A percentile compares a stretch with the other conserved stretches of the same genome.
phyloP scores from a whole-genome alignment of 768 basidiomycete species.

The Lentinula guzmanii region DNA sequence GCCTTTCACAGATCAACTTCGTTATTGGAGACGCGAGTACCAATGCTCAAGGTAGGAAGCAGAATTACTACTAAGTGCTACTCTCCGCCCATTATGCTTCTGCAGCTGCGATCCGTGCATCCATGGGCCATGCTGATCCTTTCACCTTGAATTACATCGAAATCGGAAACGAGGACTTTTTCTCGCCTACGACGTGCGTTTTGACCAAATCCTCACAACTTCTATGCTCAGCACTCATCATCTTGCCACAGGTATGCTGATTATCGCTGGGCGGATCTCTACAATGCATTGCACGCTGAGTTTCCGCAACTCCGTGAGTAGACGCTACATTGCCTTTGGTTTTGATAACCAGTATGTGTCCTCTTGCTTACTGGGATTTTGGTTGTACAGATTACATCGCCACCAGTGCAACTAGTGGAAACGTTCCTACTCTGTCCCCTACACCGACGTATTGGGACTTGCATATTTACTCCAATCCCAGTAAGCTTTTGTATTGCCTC shows the following conservation, averaged over 20 bases:
- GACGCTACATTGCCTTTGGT: no score
- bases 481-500: slow-evolving; percentile 12
- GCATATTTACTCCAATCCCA: slow-evolving; percentile 38
- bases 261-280: slow-evolving; percentile 10
- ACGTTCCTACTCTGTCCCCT: slow-evolving; percentile 15
- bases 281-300: slow-evolving; percentile 4
- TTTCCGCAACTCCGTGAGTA: slow-evolving; percentile 11
- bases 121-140: slow-evolving; percentile 50
- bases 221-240: background rate
- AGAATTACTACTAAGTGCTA: no score
- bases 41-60: slow-evolving; percentile 29
- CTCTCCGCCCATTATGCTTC: background rate
- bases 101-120: slow-evolving; percentile 44
- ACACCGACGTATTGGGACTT: slow-evolving; percentile 35
- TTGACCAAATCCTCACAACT: background rate
- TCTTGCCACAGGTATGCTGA: slow-evolving; percentile 17
- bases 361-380: background rate
- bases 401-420: slow-evolving; percentile 26
- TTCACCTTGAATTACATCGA: slow-evolving; percentile 46
- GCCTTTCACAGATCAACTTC: slow-evolving; percentile 45
- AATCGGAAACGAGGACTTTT: slow-evolving; percentile 48
- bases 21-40: slow-evolving; percentile 47
- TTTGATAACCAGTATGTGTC: no score
- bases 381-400: slow-evolving; percentile 32
- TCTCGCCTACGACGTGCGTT: slow-evolving; percentile 10